These are phyloP conservation scores for Rhizopus arrhizus DNA, from an alignment of 371 early-diverging fungal species.

Conservation along the genomic window DNA sequence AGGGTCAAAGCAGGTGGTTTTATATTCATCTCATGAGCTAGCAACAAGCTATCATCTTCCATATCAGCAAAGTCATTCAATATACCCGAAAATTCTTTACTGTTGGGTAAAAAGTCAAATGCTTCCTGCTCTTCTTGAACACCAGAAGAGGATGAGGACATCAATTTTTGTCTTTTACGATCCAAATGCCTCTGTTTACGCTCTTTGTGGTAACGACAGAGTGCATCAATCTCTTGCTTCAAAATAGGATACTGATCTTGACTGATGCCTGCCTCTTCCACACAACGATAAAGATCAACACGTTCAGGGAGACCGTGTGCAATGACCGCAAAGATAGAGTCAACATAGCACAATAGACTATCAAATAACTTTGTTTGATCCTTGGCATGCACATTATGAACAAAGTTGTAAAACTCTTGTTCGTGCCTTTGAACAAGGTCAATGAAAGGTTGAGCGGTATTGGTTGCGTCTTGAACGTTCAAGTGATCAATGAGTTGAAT, in stretches of 20 bases:
- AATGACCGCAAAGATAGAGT: conserved; percentile 33
- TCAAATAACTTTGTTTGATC: conserved; percentile 50
- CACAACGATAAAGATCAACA: conserved; percentile 28
- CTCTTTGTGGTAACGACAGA: conserved; percentile 35
- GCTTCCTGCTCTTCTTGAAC: conserved; percentile 22
- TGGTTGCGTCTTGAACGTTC: conserved; percentile 36
- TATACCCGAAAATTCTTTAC: conserved; percentile 29
- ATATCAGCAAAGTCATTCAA: conserved; percentile 38
- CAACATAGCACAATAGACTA: conserved; percentile 41
- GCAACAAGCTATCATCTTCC: conserved; percentile 15
- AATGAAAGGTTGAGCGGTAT: conserved; percentile 48
- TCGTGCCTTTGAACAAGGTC: conserved; percentile 59
- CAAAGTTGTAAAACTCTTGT: conserved; percentile 60
- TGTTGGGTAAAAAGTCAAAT: conserved; percentile 30
- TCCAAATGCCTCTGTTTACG: conserved; percentile 44
- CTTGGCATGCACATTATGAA: conserved; percentile 62
- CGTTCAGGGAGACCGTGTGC: conserved; percentile 32
- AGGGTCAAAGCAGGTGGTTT: conserved; percentile 20
- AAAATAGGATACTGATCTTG: conserved; percentile 28
- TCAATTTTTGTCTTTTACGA: conserved; percentile 44
- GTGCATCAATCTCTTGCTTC: conserved; percentile 37
- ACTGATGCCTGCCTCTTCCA: conserved; percentile 22
- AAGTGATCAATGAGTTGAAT: conserved; percentile 55
- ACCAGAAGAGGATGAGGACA: neutral
- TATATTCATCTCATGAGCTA: conserved; percentile 4